Conservation (phyloP, 305 asterid genomes). For the Solanum aculeatissimum region DNA sequence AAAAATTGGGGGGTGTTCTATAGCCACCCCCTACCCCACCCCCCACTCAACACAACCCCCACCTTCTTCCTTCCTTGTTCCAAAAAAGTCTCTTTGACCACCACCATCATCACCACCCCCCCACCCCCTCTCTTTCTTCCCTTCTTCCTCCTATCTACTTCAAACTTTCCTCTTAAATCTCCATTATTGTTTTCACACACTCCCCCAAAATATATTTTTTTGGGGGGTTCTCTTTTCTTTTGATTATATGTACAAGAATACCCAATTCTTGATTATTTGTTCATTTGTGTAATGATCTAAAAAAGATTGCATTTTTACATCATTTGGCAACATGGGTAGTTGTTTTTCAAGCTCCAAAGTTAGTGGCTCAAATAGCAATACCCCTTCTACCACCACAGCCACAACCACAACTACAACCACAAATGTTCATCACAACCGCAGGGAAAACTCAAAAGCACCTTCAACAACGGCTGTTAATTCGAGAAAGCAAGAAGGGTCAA, state of each 20-base stretch:
- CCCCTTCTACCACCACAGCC: slow-evolving; percentile 10
- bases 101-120: slow-evolving; percentile 18
- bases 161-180: slow-evolving; percentile 27
- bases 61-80: background rate
- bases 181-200: slow-evolving; percentile 14
- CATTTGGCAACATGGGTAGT: slow-evolving; percentile 42
- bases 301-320: background rate
- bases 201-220: background rate
- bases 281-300: slow-evolving; percentile 8
- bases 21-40: background rate
- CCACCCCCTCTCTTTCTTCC: slow-evolving; percentile 35
- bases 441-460: slow-evolving; percentile 8
- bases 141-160: slow-evolving; percentile 51
- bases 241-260: background rate
- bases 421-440: background rate
- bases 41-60: background rate
- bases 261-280: background rate
- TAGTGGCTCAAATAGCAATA: slow-evolving; percentile 44
- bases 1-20: background rate
- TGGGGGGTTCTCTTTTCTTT: background rate
- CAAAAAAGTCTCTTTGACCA: slow-evolving; percentile 47
- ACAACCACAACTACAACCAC: background rate
- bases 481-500: slow-evolving; percentile 22
- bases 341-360: slow-evolving; percentile 52
- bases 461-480: slow-evolving; percentile 3